Evolutionary conservation across 208 protist genomes (phyloP).

Genomic region (Crithidia bombi): DNA sequence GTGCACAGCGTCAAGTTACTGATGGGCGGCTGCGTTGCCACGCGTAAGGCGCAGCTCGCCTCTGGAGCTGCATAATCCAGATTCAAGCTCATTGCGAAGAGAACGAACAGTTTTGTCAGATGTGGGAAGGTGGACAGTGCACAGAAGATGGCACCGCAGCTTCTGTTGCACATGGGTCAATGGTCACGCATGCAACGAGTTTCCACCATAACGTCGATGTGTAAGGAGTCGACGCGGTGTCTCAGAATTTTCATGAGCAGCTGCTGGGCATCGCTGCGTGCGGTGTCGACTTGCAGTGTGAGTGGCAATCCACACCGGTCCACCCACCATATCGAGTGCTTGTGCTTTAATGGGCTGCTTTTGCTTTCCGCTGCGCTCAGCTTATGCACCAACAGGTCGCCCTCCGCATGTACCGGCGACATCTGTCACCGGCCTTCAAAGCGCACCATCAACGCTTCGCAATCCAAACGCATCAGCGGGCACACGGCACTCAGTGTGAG

Average conservation of each 20-base stretch:
- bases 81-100: neutral
- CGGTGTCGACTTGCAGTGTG: neutral
- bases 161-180: neutral
- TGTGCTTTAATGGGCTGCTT: neutral
- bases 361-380: neutral
- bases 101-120: neutral
- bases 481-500: neutral
- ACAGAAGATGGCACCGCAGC: neutral
- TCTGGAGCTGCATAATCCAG: neutral
- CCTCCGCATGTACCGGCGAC: neutral
- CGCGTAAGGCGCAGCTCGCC: neutral
- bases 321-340: neutral
- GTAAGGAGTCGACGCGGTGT: neutral
- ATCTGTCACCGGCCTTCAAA: neutral
- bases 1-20: neutral
- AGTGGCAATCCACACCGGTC: neutral
- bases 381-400: neutral
- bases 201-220: neutral
- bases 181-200: neutral
- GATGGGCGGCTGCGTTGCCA: neutral
- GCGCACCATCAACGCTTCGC: neutral
- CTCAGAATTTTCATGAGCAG: neutral
- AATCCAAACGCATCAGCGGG: neutral
- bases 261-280: neutral
- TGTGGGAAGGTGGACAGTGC: neutral